Evolutionary conservation across 768 basidiomycete species (phyloP).

Genomic region (Podaxis sp.): DNA sequence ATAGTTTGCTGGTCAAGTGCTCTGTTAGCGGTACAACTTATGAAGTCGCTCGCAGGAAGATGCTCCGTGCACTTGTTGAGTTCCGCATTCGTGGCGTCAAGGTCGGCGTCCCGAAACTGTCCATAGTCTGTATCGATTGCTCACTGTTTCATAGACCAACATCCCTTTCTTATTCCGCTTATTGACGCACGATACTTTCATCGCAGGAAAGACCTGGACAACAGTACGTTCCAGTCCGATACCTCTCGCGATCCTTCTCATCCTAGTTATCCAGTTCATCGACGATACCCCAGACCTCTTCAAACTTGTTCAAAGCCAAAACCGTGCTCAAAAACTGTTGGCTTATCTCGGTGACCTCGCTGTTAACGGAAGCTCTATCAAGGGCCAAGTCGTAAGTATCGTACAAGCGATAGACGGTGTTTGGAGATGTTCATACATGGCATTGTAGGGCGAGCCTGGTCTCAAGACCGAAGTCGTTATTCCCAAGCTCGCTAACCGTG

Average conservation of each 20-base stretch:
- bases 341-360: constrained; percentile 97
- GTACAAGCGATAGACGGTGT: not conserved
- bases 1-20: constrained; percentile 96
- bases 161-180: constrained; percentile 99
- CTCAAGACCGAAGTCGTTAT: constrained; percentile 85
- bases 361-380: constrained; percentile 98
- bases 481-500: constrained; percentile 76
- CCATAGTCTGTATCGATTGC: not conserved
- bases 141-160: constrained; percentile 70
- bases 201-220: constrained; percentile 97
- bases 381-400: constrained; percentile 71
- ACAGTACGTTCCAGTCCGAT: constrained; percentile 40
- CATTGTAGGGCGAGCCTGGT: constrained; percentile 82
- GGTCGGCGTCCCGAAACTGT: constrained; percentile 38
- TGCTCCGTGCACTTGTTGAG: constrained; percentile 98
- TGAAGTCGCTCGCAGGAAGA: constrained; percentile 97
- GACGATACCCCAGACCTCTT: constrained; percentile 99
- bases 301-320: constrained; percentile 96
- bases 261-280: constrained; percentile 69
- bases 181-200: constrained; percentile 94
- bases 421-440: not conserved
- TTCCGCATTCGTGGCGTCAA: constrained; percentile 99
- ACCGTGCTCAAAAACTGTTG: constrained; percentile 96
- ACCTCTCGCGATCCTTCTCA: not conserved
- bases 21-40: constrained; percentile 96